Base-by-base conservation (phyloP, 495 filamentous ascomycete species). In the Daldinia bambusicola region DNA sequence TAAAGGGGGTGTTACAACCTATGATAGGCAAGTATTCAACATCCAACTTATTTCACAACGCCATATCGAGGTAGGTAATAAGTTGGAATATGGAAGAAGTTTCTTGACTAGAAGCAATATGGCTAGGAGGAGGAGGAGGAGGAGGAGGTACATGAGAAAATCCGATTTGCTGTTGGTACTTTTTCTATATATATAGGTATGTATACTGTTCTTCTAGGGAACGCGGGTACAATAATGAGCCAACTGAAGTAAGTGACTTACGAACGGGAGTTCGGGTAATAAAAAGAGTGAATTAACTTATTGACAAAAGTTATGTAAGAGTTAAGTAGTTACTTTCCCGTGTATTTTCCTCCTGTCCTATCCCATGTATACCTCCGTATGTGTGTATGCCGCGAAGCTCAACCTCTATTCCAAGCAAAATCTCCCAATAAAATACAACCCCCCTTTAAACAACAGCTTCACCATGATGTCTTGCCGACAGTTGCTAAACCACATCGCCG, bases 271-370 rank as follows among this genome's bases (percentile, higher is more conserved):
- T 48, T 20, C 4, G 18, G 12, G 18, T 5, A 22, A 22, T 22
- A 10, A 48, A 48, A 13, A 22, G 43, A 48, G 43, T 48, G 43
- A 48, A 48, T 48, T 48, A 22, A 48, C 43, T 48, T 18, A 48
- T 6, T 9, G 43, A 3, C 0, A n/a, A 48, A 48, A 48, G 18
- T 26, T 26, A n/a, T n/a, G n/a, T n/a, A 26, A 26, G 26, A 26
- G 8, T 12, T 0, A 48, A 13, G 9, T 13, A 0, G 12, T 48
- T 22, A 0, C 20, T 48, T 22, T 22, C 43, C 43, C 18, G 18
- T 20, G 16, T 48, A 12, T 9, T 48, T 48, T 48, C 43, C 18
- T 13, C 43, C 18, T 22, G 5, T 22, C 16, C 43, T 22, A 12
- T 22, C 26, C 26, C 3, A 26, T 26, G 26, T 26, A 26, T n/a